Evolutionary conservation across 2,329 filamentous ascomycete genomes (phyloP).

Genomic region (Aspergillus proliferans): DNA sequence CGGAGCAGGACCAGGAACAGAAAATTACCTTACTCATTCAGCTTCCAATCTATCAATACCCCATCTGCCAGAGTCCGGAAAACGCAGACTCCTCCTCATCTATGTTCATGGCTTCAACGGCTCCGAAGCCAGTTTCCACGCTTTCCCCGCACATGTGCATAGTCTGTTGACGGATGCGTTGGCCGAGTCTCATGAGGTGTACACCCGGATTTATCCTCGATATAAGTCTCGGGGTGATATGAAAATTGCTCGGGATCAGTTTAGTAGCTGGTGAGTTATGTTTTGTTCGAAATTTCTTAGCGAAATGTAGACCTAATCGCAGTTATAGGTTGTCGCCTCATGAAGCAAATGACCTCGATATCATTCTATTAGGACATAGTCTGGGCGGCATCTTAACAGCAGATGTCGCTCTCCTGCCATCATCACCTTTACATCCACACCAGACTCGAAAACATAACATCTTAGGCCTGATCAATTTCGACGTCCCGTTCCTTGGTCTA

Average conservation of each 20-base stretch:
- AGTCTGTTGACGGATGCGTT: slow-evolving; percentile 62
- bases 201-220: slow-evolving; percentile 60
- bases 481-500: slow-evolving; percentile 81
- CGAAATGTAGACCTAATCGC: neutral
- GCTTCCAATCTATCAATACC: neutral
- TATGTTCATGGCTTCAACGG: slow-evolving; percentile 92
- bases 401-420: slow-evolving; percentile 62
- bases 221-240: slow-evolving; percentile 41
- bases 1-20: neutral
- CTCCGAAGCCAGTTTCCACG: slow-evolving; percentile 77
- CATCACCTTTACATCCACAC: neutral
- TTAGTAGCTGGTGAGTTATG: slow-evolving; percentile 62
- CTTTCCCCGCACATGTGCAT: slow-evolving; percentile 84
- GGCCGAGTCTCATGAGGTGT: slow-evolving; percentile 67
- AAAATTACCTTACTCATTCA: neutral
- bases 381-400: slow-evolving; percentile 82
- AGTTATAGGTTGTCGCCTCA: slow-evolving; percentile 62
- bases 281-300: neutral
- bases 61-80: neutral
- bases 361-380: slow-evolving; percentile 78
- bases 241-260: slow-evolving; percentile 69
- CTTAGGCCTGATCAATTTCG: slow-evolving; percentile 73
- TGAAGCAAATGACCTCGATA: slow-evolving; percentile 65
- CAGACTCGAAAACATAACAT: slow-evolving; percentile 58
- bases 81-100: slow-evolving; percentile 61